phyloP scores from a whole-genome alignment of 768 basidiomycete genomes.

The Podaxis sp. region DNA sequence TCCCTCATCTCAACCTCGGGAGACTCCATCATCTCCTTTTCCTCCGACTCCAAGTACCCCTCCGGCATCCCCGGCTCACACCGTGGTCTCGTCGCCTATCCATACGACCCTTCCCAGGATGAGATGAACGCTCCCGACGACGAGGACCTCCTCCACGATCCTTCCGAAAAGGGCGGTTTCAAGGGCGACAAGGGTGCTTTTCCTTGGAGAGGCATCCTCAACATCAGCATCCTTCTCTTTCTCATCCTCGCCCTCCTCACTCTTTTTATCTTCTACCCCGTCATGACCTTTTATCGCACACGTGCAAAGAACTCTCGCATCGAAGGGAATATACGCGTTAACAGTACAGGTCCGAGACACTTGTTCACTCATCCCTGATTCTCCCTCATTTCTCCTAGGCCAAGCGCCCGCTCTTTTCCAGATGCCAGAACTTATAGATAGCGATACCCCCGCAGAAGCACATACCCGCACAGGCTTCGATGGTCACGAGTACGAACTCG shows the following conservation, averaged over 20 bases:
- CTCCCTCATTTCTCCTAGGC: conserved; percentile 32
- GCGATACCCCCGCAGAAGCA: conserved; percentile 60
- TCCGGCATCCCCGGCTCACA: conserved; percentile 23
- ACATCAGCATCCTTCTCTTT: conserved; percentile 65
- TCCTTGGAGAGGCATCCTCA: conserved; percentile 52
- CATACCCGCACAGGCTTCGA: conserved; percentile 70
- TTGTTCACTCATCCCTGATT: conserved; percentile 6
- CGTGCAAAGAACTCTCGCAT: conserved; percentile 40
- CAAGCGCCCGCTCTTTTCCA: conserved; percentile 59
- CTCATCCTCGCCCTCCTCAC: conserved; percentile 61
- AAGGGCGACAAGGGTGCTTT: conserved; percentile 28
- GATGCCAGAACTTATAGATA: conserved; percentile 67
- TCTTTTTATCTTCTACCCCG: conserved; percentile 84
- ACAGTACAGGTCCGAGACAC: conserved; percentile 41
- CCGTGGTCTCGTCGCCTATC: conserved; percentile 60
- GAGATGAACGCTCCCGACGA: conserved; percentile 57
- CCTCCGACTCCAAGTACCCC: conserved; percentile 70
- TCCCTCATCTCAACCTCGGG: conserved; percentile 33
- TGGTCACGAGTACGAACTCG: conserved; percentile 62
- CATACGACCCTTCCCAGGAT: conserved; percentile 64
- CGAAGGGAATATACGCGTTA: conserved; percentile 64
- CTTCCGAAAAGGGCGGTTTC: conserved; percentile 30
- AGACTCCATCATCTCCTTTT: conserved; percentile 47
- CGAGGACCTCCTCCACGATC: conserved; percentile 77
- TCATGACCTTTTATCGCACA: conserved; percentile 48